These are phyloP conservation scores for Epithemia pelagica DNA, from an alignment of 108 stramenopile genomes.

Conservation along the genomic window DNA sequence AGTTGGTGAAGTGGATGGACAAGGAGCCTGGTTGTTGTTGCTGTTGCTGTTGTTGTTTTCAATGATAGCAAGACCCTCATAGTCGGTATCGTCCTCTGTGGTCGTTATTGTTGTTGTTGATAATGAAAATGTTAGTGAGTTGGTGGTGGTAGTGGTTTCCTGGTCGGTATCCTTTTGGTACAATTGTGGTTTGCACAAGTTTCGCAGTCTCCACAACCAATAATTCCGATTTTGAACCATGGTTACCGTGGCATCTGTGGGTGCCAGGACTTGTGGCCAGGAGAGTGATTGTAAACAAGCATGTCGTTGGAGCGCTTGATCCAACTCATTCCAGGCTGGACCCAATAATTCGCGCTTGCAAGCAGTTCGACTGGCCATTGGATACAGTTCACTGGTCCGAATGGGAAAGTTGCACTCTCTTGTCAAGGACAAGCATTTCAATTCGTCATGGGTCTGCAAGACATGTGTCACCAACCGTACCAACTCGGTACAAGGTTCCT, in stretches of 20 bases:
- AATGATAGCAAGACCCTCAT: no score
- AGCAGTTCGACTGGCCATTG: no score
- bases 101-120: neutral
- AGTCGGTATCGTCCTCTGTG: neutral
- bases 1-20: neutral
- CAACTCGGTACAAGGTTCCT: neutral
- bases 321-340: neutral
- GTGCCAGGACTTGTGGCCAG: neutral
- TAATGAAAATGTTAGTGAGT: neutral
- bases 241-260: neutral
- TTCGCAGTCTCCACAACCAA: neutral
- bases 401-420: no score
- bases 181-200: neutral
- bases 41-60: neutral
- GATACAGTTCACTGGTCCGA: no score
- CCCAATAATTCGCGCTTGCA: no score
- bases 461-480: neutral
- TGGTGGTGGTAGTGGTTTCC: neutral
- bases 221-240: neutral
- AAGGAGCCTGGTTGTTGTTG: neutral
- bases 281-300: neutral
- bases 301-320: neutral
- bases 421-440: neutral
- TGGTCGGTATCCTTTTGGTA: neutral
- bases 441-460: neutral